These are phyloP conservation scores for Mortierella sp. DNA, from an alignment of 371 early-diverging fungal species.

Conservation along the genomic window DNA sequence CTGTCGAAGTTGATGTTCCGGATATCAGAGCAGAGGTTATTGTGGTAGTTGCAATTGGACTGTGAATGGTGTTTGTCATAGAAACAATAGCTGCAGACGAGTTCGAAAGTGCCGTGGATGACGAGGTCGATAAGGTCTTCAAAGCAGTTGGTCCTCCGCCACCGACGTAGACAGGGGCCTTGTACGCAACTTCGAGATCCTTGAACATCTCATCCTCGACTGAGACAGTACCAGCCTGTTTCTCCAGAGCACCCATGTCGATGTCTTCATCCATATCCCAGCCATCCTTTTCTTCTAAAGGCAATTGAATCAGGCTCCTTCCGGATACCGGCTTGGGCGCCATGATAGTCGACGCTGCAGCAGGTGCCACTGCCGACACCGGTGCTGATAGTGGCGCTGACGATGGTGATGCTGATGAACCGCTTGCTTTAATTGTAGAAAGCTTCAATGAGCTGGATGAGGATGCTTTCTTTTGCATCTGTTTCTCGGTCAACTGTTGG, in stretches of 20 bases:
- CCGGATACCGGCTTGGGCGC: slow-evolving; percentile 11
- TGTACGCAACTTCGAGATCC: slow-evolving; percentile 47
- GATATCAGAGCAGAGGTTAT: background rate
- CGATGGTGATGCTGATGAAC: background rate
- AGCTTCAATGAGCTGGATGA: slow-evolving; percentile 21
- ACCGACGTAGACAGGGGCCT: slow-evolving; percentile 40
- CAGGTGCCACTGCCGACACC: too few relatives aligned
- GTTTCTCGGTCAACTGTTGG: slow-evolving; percentile 47
- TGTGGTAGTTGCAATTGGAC: background rate
- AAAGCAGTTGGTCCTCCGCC: slow-evolving; percentile 20
- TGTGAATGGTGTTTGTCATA: slow-evolving; percentile 8
- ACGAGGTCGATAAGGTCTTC: slow-evolving; percentile 15
- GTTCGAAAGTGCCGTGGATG: slow-evolving; percentile 25
- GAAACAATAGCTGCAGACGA: slow-evolving; percentile 10
- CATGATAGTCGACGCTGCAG: background rate
- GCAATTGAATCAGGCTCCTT: slow-evolving; percentile 16
- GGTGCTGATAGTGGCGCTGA: slow-evolving; percentile 4
- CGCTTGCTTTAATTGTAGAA: background rate
- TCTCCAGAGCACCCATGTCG: slow-evolving; percentile 21
- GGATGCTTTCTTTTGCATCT: slow-evolving; percentile 23
- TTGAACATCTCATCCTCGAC: slow-evolving; percentile 46
- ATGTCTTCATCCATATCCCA: slow-evolving; percentile 39
- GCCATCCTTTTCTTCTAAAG: slow-evolving; percentile 36
- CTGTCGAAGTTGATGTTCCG: background rate
- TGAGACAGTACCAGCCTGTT: slow-evolving; percentile 12